phyloP scores from a whole-genome alignment of 2,329 filamentous ascomycete genomes.

The Cladosporium sp. region DNA sequence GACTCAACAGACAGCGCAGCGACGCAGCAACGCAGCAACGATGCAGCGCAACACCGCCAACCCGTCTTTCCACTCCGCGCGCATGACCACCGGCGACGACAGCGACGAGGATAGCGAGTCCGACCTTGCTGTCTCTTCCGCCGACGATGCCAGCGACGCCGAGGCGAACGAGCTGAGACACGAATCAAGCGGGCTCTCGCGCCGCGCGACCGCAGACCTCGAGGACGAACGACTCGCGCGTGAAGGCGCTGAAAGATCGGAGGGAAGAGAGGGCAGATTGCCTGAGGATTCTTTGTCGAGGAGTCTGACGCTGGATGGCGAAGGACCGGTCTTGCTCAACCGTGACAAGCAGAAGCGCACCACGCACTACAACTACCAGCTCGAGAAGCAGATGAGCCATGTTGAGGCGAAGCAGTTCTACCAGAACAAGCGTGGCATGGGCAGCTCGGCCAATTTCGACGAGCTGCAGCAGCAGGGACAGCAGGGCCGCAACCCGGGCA shows the following conservation, averaged over 20 bases:
- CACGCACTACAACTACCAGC: slow-evolving; percentile 88
- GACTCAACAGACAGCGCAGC: not conserved
- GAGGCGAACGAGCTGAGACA: slow-evolving; percentile 24
- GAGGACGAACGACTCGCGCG: slow-evolving; percentile 17
- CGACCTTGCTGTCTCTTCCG: slow-evolving; percentile 23
- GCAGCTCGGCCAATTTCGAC: slow-evolving; percentile 12
- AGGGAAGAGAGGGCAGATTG: slow-evolving; percentile 14
- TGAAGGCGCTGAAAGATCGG: not conserved
- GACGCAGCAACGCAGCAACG: slow-evolving; percentile 18
- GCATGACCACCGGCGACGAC: slow-evolving; percentile 26
- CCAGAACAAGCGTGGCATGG: slow-evolving; percentile 49
- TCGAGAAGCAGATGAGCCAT: slow-evolving; percentile 92
- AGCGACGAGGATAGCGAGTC: slow-evolving; percentile 27
- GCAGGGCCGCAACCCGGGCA: not conserved
- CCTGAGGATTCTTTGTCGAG: slow-evolving; percentile 21
- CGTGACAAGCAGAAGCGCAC: slow-evolving; percentile 65
- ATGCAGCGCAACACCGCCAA: slow-evolving; percentile 34
- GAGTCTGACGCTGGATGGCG: slow-evolving; percentile 23
- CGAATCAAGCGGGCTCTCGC: slow-evolving; percentile 30
- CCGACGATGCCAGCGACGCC: slow-evolving; percentile 22
- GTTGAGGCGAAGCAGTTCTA: slow-evolving; percentile 96
- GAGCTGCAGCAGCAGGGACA: not conserved
- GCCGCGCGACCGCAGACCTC: slow-evolving; percentile 30
- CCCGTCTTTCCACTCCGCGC: slow-evolving; percentile 29
- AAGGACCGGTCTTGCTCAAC: slow-evolving; percentile 42